Evolutionary conservation across 225 moss, liverwort and hornwort species (phyloP).

Genomic region (Bryum argenteum): DNA sequence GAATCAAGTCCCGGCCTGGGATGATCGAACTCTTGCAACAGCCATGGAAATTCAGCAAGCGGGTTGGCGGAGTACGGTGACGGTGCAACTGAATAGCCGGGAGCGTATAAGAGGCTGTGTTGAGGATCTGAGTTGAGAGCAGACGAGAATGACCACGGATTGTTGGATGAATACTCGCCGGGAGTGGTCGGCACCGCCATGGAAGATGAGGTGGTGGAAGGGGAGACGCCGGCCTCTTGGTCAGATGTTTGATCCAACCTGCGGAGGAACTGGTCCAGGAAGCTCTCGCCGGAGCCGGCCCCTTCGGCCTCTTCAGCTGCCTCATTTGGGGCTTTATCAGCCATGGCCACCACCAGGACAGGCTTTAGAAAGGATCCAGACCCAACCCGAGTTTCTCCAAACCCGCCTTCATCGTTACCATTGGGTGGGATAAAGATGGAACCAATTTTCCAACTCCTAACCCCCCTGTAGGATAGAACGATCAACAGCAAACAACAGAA

Average conservation of each 20-base stretch:
- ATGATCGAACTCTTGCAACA: constrained; percentile 51
- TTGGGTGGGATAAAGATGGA: not conserved
- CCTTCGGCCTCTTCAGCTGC: constrained; percentile 27
- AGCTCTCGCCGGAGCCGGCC: constrained; percentile 33
- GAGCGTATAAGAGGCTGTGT: constrained; percentile 26
- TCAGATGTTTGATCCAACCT: constrained; percentile 47
- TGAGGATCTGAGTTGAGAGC: constrained; percentile 35
- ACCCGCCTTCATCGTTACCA: constrained; percentile 29
- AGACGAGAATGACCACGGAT: constrained; percentile 45
- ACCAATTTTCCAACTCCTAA: not conserved
- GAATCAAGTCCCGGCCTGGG: constrained; percentile 21
- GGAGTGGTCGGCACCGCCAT: constrained; percentile 32
- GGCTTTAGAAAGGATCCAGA: constrained; percentile 45
- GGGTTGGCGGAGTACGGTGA: constrained; percentile 28
- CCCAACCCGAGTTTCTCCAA: constrained; percentile 8
- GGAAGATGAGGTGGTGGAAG: constrained; percentile 39
- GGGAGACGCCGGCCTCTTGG: constrained; percentile 39
- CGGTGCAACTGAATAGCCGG: constrained; percentile 8
- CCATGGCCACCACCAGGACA: constrained; percentile 41
- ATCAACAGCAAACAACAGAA: not conserved
- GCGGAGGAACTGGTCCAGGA: constrained; percentile 57
- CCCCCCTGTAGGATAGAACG: constrained; percentile 16
- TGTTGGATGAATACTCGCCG: constrained; percentile 26
- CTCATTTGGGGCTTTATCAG: constrained; percentile 40
- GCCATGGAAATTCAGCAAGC: constrained; percentile 60